Evolutionary conservation across 495 filamentous ascomycete genomes (phyloP), one percentile per base, ranked within the genome.

Genomic region (Aspergillus sclerotioniger): DNA sequence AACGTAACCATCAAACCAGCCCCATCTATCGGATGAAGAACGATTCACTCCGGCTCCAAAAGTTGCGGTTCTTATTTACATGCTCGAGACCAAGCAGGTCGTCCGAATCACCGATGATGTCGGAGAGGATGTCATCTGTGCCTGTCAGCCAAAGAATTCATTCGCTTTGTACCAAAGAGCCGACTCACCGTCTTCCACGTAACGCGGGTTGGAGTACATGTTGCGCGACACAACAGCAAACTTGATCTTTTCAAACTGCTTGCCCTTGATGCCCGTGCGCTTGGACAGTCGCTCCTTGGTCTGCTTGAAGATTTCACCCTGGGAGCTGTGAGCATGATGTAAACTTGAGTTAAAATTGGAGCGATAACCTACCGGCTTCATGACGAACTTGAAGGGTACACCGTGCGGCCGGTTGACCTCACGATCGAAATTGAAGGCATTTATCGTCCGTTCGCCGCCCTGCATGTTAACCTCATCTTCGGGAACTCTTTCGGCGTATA

Each of bases 181-280:
- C 1, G 32, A 69, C 85, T 81, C 76, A 96, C 94, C 92, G 77
- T 98, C 94, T 60, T 83, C 83, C 54, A 99, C 77, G 76, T 96
- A 96, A 54, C 83, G 78, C 5, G 92, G 88, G 63, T 82, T 88
- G 17, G 88, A 84, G 71, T 87, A 95, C 25, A 80, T 71, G 25
- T 79, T 71, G 53, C 88, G 82, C 58, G 84, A 83, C 7, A 97
- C 80, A 45, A 96, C 74, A 6, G 91, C 90, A 77, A 99, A 97
- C 73, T 92, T 96, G 70, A 98, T 92, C 80, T 97, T 99, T 72
- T 99, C 94, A 61, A 98, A 94, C 55, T 90, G 90, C 78, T 98
- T 98, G 61, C 94, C 94, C 76, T 96, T 98, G 70, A 99, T 85
- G 12, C 92, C 92, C 3, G 90, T 96, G 49, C 94, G 83, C 67